Conservation (phyloP, 2,329 filamentous ascomycete species). For the Sporothrix protearum region DNA sequence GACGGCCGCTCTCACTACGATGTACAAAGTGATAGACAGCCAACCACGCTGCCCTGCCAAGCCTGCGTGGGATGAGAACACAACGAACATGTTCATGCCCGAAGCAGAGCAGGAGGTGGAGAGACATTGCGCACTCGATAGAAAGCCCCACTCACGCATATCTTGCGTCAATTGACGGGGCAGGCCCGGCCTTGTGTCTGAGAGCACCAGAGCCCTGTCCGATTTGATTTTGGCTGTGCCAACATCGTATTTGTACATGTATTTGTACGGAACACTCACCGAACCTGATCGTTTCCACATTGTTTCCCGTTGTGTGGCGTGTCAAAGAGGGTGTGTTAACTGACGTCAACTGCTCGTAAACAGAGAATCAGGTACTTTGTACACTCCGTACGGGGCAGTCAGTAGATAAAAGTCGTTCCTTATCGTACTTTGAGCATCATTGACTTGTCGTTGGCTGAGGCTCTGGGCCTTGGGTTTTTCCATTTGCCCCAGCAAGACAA, state of each 20-base stretch:
- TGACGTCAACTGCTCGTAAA: background rate
- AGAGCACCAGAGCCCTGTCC: background rate
- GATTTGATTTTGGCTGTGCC: conserved; percentile 1
- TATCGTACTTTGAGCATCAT: background rate
- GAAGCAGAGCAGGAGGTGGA: background rate
- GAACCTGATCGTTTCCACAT: background rate
- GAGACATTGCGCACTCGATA: background rate
- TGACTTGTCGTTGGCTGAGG: background rate
- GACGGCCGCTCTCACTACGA: background rate
- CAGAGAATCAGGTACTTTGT: background rate
- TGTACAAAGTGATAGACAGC: too few relatives aligned
- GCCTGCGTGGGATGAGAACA: background rate
- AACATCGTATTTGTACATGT: too few relatives aligned
- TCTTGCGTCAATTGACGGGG: background rate
- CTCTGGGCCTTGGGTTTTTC: background rate
- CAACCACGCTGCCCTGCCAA: too few relatives aligned
- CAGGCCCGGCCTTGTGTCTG: background rate
- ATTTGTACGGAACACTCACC: too few relatives aligned
- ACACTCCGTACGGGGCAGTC: background rate
- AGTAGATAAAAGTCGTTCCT: background rate
- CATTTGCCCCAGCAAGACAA: background rate
- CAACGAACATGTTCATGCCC: too few relatives aligned
- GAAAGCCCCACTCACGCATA: conserved; percentile 3
- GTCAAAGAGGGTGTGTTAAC: background rate
- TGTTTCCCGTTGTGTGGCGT: background rate